Conservation (phyloP, 192 early-diverging fungal species). For the Cetraspora pellucida region DNA sequence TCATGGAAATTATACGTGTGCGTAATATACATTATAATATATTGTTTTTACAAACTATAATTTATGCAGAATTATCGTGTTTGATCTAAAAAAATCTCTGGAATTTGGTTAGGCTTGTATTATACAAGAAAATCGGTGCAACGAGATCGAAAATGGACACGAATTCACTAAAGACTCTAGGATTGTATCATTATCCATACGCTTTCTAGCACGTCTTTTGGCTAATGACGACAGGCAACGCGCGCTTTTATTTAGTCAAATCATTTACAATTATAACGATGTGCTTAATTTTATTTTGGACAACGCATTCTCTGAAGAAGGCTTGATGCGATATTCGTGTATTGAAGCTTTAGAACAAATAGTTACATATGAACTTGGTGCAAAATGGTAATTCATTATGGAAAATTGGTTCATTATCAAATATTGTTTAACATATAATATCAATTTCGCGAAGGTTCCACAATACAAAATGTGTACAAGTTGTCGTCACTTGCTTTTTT, state of each 20-base stretch:
- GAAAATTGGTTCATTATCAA: not conserved
- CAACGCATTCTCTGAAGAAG: constrained; percentile 39
- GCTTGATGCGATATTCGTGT: constrained; percentile 43
- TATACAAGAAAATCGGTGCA: not conserved
- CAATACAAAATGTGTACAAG: constrained; percentile 35
- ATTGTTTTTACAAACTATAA: not conserved
- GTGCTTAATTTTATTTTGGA: constrained; percentile 44
- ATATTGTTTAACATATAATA: not conserved
- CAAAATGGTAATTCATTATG: constrained; percentile 43
- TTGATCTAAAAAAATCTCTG: not conserved
- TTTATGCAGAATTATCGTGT: not conserved
- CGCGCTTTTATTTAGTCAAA: constrained; percentile 29
- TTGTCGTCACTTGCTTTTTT: constrained; percentile 42
- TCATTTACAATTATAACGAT: constrained; percentile 29
- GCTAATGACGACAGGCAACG: constrained; percentile 7
- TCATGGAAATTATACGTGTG: constrained; percentile 46
- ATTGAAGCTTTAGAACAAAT: constrained; percentile 39
- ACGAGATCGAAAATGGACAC: not conserved
- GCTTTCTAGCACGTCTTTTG: constrained; percentile 41
- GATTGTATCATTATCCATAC: constrained; percentile 43
- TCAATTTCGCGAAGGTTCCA: constrained; percentile 40
- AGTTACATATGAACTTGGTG: constrained; percentile 40
- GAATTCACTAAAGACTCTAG: constrained; percentile 41
- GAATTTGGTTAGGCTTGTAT: not conserved
- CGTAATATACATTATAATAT: not conserved